These are phyloP conservation scores for Colletotrichum ledebouriae DNA, from an alignment of 2,329 filamentous ascomycete species.

Conservation along the genomic window DNA sequence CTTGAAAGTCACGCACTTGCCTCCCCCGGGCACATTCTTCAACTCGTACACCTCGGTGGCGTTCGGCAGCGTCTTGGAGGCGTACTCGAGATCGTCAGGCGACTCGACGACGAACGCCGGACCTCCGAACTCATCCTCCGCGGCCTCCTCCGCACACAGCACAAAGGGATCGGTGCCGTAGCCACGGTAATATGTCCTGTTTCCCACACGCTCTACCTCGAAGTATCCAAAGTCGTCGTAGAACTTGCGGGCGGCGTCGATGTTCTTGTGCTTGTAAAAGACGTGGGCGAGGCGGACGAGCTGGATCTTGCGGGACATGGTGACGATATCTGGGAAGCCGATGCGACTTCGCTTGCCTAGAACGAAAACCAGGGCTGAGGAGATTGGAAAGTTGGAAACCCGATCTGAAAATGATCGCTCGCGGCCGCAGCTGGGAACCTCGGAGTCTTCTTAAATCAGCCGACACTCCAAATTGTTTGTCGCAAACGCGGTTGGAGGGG, in stretches of 20 bases:
- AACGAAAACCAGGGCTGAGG: fast-evolving
- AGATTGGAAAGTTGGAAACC: not conserved
- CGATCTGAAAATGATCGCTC: not conserved
- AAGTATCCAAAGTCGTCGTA: constrained; percentile 64
- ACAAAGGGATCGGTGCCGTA: constrained; percentile 73
- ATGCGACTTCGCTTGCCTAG: not conserved
- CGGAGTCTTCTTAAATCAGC: constrained; percentile 13
- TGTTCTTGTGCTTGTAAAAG: constrained; percentile 62
- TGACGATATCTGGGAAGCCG: constrained; percentile 3
- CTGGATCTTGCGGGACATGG: constrained; percentile 48
- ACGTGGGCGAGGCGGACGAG: constrained; percentile 59
- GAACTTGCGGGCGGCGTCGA: constrained; percentile 58
- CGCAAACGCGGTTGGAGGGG: constrained; percentile 18
- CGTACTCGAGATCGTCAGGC: constrained; percentile 66
- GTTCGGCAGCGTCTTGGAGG: constrained; percentile 60
- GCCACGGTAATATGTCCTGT: constrained; percentile 70
- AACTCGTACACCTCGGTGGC: constrained; percentile 63
- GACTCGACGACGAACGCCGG: constrained; percentile 70
- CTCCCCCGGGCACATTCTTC: constrained; percentile 65
- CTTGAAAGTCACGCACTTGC: constrained; percentile 64
- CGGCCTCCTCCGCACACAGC: constrained; percentile 64
- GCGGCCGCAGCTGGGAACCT: not conserved
- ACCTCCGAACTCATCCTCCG: constrained; percentile 66
- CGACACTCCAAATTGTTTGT: not conserved
- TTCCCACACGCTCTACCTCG: constrained; percentile 53